Evolutionary conservation across 2,329 filamentous ascomycete species (phyloP), one percentile per base, ranked within the genome.

Genomic region (Penicillium sp.): DNA sequence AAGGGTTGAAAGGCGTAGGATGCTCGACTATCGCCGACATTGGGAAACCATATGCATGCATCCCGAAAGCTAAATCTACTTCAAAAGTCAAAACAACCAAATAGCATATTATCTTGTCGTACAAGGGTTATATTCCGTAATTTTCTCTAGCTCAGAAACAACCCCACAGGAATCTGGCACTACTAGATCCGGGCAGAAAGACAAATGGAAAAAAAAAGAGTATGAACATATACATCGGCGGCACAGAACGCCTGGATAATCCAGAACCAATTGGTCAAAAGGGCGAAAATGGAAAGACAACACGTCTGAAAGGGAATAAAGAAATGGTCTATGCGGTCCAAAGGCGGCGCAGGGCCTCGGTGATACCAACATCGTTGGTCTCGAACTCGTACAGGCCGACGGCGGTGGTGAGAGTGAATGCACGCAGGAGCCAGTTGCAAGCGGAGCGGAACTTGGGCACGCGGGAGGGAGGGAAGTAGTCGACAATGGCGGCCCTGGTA

Each of bases 371-470:
- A 66, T 99, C 94, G 71, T 97, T 97, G 31, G 94, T 99, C 86
- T 99, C 94, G 69, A 97, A 97, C 77, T 97, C 93, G 79, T 99
- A 99, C 69, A 97, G 83, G 54, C 92, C 92, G 62, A 96, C 83
- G 47, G 90, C 92, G 59, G 92, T 90, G 49, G 91, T 79, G 55
- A 93, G 81, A 10, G 95, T 97, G 56, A 85, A 87, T 43, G 82
- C 77, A 69, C 92, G 92, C 60, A 97, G 84, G 36, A 82, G 79
- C 92, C 92, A 97, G 75, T 83, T 85, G 72, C 87, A 81, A n/a
- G 80, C 51, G 70, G 84, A 86, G 72, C 85, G 85, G 57, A 84
- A 76, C 62, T 82, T 85, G 47, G 92, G 90, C 64, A 89, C 82
- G 67, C 86, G 82, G 71, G 83, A 82, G 62, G 75, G 78, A 63